phyloP scores from a whole-genome alignment of 495 filamentous ascomycete species.

The Aspergillus avenaceus region DNA sequence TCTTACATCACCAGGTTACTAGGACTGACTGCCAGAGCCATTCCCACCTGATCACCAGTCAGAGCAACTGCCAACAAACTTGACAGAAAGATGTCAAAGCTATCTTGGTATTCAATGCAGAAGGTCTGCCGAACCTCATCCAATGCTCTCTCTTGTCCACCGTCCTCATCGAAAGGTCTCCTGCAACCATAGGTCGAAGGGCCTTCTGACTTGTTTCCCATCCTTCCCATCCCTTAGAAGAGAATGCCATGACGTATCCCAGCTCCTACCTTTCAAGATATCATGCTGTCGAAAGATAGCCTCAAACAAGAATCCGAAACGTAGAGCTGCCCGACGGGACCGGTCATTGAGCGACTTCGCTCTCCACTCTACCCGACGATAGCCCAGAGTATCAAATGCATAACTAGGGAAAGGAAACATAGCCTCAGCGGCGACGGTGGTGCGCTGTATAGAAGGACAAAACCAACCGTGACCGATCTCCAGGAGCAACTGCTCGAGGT shows the following conservation, averaged over 20 bases:
- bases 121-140: no score
- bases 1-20: no score
- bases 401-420: constrained; percentile 38
- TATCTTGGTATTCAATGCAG: no score
- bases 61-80: no score
- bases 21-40: no score
- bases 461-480: constrained; percentile 45
- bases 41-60: no score
- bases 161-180: constrained; percentile 36
- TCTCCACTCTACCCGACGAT: constrained; percentile 48
- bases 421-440: constrained; percentile 38
- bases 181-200: constrained; percentile 36
- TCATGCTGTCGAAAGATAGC: constrained; percentile 45
- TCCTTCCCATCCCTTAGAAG: constrained; percentile 45
- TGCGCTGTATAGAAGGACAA: constrained; percentile 34
- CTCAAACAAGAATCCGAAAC: constrained; percentile 44
- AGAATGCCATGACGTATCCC: constrained; percentile 47
- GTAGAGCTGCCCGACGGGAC: constrained; percentile 37
- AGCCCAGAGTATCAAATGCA: constrained; percentile 38
- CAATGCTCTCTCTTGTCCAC: constrained; percentile 27
- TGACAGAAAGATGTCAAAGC: no score
- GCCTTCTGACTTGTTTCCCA: constrained; percentile 36
- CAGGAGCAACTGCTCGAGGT: constrained; percentile 24
- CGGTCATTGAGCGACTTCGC: constrained; percentile 38
- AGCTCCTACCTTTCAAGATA: constrained; percentile 38